Evolutionary conservation across 2,329 filamentous ascomycete species (phyloP).

Genomic region (Aspergillus piperis): DNA sequence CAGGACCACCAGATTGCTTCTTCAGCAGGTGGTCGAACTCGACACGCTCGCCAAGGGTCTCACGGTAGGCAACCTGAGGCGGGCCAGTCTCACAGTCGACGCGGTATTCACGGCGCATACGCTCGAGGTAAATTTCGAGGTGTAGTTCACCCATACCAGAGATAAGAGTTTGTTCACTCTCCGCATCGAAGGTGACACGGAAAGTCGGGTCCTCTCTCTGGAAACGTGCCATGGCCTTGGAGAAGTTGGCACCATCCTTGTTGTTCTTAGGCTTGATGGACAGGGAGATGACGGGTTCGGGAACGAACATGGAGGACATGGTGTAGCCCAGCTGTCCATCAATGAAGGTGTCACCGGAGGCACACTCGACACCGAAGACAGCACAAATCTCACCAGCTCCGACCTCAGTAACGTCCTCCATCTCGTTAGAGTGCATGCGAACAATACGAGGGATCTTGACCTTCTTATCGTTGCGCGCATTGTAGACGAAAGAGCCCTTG

Average conservation of each 20-base stretch:
- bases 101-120: slow-evolving; percentile 93
- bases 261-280: slow-evolving; percentile 95
- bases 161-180: slow-evolving; percentile 96
- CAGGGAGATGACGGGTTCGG: slow-evolving; percentile 95
- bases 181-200: slow-evolving; percentile 85
- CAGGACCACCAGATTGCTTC: slow-evolving; percentile 93
- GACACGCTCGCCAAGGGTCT: slow-evolving; percentile 79
- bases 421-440: slow-evolving; percentile 98
- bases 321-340: slow-evolving; percentile 89
- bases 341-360: slow-evolving; percentile 96
- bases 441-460: slow-evolving; percentile 96
- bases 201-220: slow-evolving; percentile 98
- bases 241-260: slow-evolving; percentile 91
- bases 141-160: slow-evolving; percentile 98
- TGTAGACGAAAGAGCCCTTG: slow-evolving; percentile 90
- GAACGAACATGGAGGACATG: slow-evolving; percentile 97
- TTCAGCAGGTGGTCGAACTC: slow-evolving; percentile 92
- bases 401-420: slow-evolving; percentile 93
- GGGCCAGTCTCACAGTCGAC: slow-evolving; percentile 95
- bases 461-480: slow-evolving; percentile 91
- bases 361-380: slow-evolving; percentile 96
- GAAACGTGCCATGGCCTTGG: slow-evolving; percentile 98
- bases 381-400: slow-evolving; percentile 97
- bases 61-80: slow-evolving; percentile 94
- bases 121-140: slow-evolving; percentile 95